phyloP scores from a whole-genome alignment of 805 yeast genomes.

The Ogataea kodamae region DNA sequence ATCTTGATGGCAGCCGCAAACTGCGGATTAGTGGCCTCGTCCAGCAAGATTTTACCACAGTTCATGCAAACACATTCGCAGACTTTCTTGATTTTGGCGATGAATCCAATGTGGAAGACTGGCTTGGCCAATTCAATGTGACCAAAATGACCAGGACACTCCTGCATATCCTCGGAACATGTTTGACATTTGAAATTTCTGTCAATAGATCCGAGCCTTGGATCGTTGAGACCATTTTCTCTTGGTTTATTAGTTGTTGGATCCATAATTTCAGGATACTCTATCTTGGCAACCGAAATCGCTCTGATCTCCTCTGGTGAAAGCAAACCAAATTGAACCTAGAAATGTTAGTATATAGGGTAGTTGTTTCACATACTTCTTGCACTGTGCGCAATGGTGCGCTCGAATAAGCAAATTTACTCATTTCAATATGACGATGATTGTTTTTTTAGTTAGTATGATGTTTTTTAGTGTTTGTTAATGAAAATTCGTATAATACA shows the following conservation, averaged over 20 bases:
- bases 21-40: constrained; percentile 67
- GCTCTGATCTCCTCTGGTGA: constrained; percentile 98
- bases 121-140: constrained; percentile 98
- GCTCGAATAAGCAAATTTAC: constrained; percentile 85
- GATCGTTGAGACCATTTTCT: constrained; percentile 96
- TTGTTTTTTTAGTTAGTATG: constrained; percentile 13
- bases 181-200: constrained; percentile 98
- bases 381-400: constrained; percentile 97
- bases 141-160: constrained; percentile 99
- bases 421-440: constrained; percentile 26
- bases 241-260: constrained; percentile 92
- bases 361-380: constrained; percentile 57
- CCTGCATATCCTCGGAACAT: constrained; percentile 98
- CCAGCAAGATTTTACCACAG: constrained; percentile 91
- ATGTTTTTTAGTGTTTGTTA: constrained; percentile 6
- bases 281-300: constrained; percentile 95
- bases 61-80: constrained; percentile 98
- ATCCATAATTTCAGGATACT: constrained; percentile 99
- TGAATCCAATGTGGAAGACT: constrained; percentile 95
- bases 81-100: constrained; percentile 88
- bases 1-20: constrained; percentile 87
- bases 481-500: constrained; percentile 17
- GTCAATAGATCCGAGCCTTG: constrained; percentile 94
- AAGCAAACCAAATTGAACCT: constrained; percentile 93
- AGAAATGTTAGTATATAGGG: constrained; percentile 11